Conservation (phyloP, 1,284 basidiomycete species). For the Cystobasidiaceae sp. region DNA sequence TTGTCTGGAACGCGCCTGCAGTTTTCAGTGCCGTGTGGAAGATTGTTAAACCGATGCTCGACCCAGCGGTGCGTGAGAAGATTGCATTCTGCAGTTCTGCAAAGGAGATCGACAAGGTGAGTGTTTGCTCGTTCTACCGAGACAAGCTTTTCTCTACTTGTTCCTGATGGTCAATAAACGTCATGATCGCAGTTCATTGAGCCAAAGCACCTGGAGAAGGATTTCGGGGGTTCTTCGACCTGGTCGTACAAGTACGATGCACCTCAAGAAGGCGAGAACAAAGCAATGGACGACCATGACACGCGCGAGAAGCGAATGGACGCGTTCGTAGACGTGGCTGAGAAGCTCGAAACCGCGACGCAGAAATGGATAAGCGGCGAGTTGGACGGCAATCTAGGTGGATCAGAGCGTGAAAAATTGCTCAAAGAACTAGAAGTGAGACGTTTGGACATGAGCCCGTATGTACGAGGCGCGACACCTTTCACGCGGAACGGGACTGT, state of each 20-base stretch:
- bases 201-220: slow-evolving; percentile 35
- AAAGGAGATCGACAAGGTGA: slow-evolving; percentile 26
- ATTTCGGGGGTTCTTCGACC: slow-evolving; percentile 34
- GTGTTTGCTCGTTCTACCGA: too few relatives aligned
- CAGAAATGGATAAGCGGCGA: slow-evolving; percentile 41
- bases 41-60: slow-evolving; percentile 39
- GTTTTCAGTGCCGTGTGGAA: slow-evolving; percentile 46
- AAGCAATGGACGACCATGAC: slow-evolving; percentile 43
- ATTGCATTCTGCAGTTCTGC: slow-evolving; percentile 39
- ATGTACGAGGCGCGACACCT: slow-evolving; percentile 7
- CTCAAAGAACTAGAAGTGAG: slow-evolving; percentile 7
- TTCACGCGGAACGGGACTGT: slow-evolving; percentile 24
- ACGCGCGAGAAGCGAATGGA: slow-evolving; percentile 41
- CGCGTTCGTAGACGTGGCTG: slow-evolving; percentile 41
- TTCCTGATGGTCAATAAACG: slow-evolving; percentile 43
- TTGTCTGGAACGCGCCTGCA: slow-evolving; percentile 48
- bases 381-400: slow-evolving; percentile 22
- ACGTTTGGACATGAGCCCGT: slow-evolving; percentile 19
- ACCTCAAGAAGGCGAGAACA: slow-evolving; percentile 44
- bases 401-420: background rate
- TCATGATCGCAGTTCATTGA: slow-evolving; percentile 33
- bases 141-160: too few relatives aligned
- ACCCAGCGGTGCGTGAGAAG: slow-evolving; percentile 42
- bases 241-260: slow-evolving; percentile 37
- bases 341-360: slow-evolving; percentile 43